These are phyloP conservation scores for Pythium folliculosum DNA, from an alignment of 352 stramenopile genomes.

Conservation along the genomic window DNA sequence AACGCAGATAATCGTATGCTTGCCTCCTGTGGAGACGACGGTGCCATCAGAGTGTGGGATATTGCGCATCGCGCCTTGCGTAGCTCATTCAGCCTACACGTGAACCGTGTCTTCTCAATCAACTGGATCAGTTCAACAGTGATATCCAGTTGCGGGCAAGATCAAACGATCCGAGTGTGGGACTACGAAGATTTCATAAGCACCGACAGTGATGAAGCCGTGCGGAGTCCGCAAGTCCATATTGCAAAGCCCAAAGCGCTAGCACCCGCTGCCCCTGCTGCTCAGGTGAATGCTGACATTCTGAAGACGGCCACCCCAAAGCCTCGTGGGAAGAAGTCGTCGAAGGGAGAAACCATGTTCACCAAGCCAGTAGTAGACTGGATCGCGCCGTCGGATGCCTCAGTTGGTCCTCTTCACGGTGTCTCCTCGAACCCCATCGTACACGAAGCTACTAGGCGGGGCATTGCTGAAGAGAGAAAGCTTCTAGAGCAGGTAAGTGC, in stretches of 20 bases:
- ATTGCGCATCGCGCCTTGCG: slow-evolving; percentile 23
- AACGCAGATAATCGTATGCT: slow-evolving; percentile 28
- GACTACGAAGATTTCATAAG: slow-evolving; percentile 14
- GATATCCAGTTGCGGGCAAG: slow-evolving; percentile 63
- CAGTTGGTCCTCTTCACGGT: neutral
- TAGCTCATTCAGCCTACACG: slow-evolving; percentile 44
- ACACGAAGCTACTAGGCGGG: neutral
- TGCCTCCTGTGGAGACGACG: slow-evolving; percentile 57
- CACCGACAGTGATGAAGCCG: neutral
- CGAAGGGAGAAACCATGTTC: slow-evolving; percentile 2
- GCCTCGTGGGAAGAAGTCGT: slow-evolving; percentile 8
- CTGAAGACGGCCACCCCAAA: neutral
- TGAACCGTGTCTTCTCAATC: slow-evolving; percentile 55
- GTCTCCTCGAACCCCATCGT: neutral
- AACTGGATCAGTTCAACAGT: slow-evolving; percentile 49
- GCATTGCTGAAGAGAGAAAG: slow-evolving; percentile 8
- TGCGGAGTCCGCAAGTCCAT: neutral
- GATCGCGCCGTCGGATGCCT: neutral
- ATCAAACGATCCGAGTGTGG: slow-evolving; percentile 73
- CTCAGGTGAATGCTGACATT: neutral
- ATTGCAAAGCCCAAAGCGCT: neutral
- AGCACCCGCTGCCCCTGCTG: neutral
- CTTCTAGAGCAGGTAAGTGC: slow-evolving; percentile 13
- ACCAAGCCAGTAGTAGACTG: neutral
- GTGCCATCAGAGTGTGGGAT: slow-evolving; percentile 61